These are phyloP conservation scores for Ramalina peruviana DNA, from an alignment of 495 filamentous ascomycete species.

Conservation along the genomic window DNA sequence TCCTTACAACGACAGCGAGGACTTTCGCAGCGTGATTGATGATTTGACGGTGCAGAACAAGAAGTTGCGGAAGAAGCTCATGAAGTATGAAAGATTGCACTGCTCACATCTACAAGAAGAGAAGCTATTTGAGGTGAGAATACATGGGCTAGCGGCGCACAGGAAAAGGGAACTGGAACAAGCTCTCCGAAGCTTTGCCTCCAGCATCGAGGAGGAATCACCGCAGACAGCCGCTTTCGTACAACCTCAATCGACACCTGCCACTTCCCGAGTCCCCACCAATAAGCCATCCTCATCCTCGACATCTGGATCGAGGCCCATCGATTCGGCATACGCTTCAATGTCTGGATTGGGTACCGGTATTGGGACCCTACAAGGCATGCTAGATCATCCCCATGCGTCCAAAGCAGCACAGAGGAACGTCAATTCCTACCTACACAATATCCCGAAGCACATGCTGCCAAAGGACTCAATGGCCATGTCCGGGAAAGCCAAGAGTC, in stretches of 20 bases:
- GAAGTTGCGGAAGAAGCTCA: slow-evolving; percentile 52
- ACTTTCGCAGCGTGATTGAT: slow-evolving; percentile 54
- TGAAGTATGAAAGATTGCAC: slow-evolving; percentile 49
- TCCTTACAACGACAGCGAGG: slow-evolving; percentile 29
- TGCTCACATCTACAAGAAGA: slow-evolving; percentile 46
- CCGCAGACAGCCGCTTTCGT: not conserved
- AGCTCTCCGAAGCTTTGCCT: slow-evolving; percentile 51
- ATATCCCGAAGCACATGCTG: slow-evolving; percentile 46
- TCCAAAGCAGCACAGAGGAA: slow-evolving; percentile 29
- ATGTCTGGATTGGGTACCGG: slow-evolving; percentile 33
- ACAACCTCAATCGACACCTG: not conserved
- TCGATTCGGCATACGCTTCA: slow-evolving; percentile 65
- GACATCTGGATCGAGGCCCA: slow-evolving; percentile 37
- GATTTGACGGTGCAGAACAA: slow-evolving; percentile 60
- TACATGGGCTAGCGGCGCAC: slow-evolving; percentile 48
- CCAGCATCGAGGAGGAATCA: slow-evolving; percentile 13
- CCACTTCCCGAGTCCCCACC: not conserved
- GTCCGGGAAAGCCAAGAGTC: slow-evolving; percentile 57
- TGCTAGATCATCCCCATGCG: slow-evolving; percentile 10
- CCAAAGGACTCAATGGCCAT: slow-evolving; percentile 34
- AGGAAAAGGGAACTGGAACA: slow-evolving; percentile 64
- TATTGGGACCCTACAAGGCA: not conserved
- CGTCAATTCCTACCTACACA: slow-evolving; percentile 43
- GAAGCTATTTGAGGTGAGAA: slow-evolving; percentile 62
- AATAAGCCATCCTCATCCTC: slow-evolving; percentile 23